Evolutionary conservation across 139 green algal genomes (phyloP).

Genomic region (Pseudopediastrum boryanum): DNA sequence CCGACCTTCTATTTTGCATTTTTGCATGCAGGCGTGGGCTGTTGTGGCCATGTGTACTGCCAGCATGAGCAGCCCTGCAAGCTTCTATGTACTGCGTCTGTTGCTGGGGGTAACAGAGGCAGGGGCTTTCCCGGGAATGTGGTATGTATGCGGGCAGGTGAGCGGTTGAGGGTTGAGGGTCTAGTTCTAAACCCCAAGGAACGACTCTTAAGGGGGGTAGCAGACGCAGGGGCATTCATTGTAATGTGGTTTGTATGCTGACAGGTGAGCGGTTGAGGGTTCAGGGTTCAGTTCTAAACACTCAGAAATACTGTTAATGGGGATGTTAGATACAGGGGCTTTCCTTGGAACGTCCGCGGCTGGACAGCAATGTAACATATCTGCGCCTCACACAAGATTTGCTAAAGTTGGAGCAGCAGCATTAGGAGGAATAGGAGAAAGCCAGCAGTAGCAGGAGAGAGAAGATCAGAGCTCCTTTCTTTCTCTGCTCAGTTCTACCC

Average conservation of each 20-base stretch:
- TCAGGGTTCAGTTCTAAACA: no score
- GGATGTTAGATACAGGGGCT: slow-evolving; percentile 17
- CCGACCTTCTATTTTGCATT: no score
- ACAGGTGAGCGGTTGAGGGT: slow-evolving; percentile 1
- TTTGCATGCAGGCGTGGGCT: slow-evolving; percentile 11
- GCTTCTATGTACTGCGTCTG: slow-evolving; percentile 31
- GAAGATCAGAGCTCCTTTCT: no score
- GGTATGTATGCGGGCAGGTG: slow-evolving; percentile 33
- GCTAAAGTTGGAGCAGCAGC: no score
- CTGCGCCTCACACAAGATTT: no score
- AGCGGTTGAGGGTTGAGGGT: background rate
- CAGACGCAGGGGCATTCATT: slow-evolving; percentile 30
- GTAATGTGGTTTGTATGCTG: slow-evolving; percentile 28
- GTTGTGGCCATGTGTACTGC: slow-evolving; percentile 15
- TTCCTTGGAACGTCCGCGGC: slow-evolving; percentile 33
- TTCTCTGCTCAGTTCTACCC: no score
- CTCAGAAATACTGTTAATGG: slow-evolving; percentile 21
- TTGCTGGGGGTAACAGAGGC: slow-evolving; percentile 22
- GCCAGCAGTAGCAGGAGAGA: no score
- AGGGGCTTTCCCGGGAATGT: slow-evolving; percentile 30
- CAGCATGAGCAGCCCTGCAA: background rate
- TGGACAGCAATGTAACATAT: no score
- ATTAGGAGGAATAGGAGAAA: no score
- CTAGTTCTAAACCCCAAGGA: no score
- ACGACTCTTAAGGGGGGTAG: slow-evolving; percentile 11